Conservation (phyloP, 192 early-diverging fungal species). For the Backusella luteola region DNA sequence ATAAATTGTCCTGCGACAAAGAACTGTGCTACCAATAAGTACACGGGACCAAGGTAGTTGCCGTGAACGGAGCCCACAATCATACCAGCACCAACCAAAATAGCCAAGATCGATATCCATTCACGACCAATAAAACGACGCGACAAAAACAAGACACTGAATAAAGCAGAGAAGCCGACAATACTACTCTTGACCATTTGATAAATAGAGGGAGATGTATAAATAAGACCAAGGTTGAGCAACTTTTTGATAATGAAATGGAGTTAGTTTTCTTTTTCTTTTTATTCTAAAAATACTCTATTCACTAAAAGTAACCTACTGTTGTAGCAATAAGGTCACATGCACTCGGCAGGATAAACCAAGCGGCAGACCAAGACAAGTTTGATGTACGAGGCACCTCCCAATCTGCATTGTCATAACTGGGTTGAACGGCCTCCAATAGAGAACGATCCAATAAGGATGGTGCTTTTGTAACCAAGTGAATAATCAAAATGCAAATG, state of each 20-base stretch:
- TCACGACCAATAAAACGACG: slow-evolving; percentile 20
- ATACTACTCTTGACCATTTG: slow-evolving; percentile 35
- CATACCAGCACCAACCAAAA: slow-evolving; percentile 14
- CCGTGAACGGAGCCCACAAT: background rate
- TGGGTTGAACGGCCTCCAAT: slow-evolving; percentile 14
- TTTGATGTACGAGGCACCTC: slow-evolving; percentile 6
- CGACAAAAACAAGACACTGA: slow-evolving; percentile 23
- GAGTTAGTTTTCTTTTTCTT: background rate
- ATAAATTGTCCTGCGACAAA: slow-evolving; percentile 27
- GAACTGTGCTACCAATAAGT: slow-evolving; percentile 17
- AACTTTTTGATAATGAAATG: slow-evolving; percentile 10
- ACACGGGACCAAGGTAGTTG: slow-evolving; percentile 15
- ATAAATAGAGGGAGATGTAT: slow-evolving; percentile 26
- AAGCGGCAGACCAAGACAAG: slow-evolving; percentile 11
- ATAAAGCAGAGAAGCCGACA: slow-evolving; percentile 26
- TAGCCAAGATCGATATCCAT: slow-evolving; percentile 11
- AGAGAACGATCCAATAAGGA: slow-evolving; percentile 17
- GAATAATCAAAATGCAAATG: slow-evolving; percentile 24
- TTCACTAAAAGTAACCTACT: slow-evolving; percentile 10
- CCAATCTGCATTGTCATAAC: slow-evolving; percentile 10
- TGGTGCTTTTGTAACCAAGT: slow-evolving; percentile 19
- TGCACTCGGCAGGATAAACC: slow-evolving; percentile 29
- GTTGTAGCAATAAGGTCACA: slow-evolving; percentile 27
- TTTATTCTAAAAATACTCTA: background rate
- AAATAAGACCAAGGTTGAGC: slow-evolving; percentile 28